These are phyloP conservation scores for Dianthus caryophyllus DNA, from an alignment of 148 eudicot species.

Conservation along the genomic window DNA sequence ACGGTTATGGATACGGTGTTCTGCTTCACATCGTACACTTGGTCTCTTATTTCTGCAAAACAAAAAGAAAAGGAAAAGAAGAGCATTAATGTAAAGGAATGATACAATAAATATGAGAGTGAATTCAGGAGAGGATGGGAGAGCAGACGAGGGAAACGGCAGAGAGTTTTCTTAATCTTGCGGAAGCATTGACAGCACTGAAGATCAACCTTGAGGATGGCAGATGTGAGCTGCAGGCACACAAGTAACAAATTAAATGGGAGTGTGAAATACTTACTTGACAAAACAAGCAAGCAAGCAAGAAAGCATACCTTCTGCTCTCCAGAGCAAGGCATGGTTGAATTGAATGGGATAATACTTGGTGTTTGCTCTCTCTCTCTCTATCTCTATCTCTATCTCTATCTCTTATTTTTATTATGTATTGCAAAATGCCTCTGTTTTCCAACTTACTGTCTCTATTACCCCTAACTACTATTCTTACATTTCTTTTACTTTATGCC, in stretches of 20 bases:
- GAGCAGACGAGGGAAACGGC: conserved; percentile 73
- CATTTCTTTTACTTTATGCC: no score
- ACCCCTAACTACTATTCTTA: no score
- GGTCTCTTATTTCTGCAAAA: conserved; percentile 67
- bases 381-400: no score
- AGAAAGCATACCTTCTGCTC: not conserved
- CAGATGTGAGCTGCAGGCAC: conserved; percentile 50
- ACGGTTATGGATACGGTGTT: conserved; percentile 69
- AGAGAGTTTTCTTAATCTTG: conserved; percentile 63
- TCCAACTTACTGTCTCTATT: no score
- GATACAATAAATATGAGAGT: not conserved
- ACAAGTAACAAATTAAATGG: not conserved
- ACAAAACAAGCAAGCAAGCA: no score
- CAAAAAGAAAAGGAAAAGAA: no score
- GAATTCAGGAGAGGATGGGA: not conserved
- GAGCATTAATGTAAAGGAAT: no score
- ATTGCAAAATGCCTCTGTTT: no score
- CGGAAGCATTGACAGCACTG: conserved; percentile 64
- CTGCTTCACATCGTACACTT: conserved; percentile 59
- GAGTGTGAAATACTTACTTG: no score
- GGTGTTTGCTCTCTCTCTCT: no score
- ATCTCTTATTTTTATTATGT: no score
- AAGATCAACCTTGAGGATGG: conserved; percentile 71
- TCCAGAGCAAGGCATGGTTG: not conserved
- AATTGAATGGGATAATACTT: not conserved